Conservation (phyloP, 352 stramenopile species). For the Globisporangium viniferum region DNA sequence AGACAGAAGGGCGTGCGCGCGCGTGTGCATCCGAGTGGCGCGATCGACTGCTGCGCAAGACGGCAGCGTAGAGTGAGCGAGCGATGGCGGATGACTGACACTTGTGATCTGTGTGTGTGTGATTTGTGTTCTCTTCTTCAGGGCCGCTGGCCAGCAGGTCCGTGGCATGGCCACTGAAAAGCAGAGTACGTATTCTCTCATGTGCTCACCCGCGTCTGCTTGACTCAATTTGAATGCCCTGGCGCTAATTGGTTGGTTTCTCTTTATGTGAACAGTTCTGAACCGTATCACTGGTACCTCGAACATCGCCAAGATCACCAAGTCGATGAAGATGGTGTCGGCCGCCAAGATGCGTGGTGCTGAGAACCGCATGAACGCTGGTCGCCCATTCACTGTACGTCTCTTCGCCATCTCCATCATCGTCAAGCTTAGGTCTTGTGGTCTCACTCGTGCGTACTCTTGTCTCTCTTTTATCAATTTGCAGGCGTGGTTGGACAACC, state of each 20-base stretch:
- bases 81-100: not conserved
- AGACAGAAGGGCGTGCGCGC: not conserved
- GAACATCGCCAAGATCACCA: slow-evolving; percentile 99
- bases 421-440: not conserved
- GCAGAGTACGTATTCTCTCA: slow-evolving; percentile 81
- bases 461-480: not conserved
- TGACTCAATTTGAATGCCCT: not conserved
- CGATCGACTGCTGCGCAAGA: not conserved
- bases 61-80: not conserved
- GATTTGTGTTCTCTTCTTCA: slow-evolving; percentile 19
- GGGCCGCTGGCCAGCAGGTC: slow-evolving; percentile 63
- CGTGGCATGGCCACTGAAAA: slow-evolving; percentile 99
- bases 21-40: not conserved
- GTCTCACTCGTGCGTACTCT: not conserved
- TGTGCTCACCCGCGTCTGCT: not conserved
- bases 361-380: slow-evolving; percentile 86
- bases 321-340: slow-evolving; percentile 99
- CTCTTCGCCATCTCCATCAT: not conserved
- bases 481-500: slow-evolving; percentile 78
- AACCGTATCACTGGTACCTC: slow-evolving; percentile 98
- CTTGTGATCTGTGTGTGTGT: not conserved
- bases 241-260: not conserved
- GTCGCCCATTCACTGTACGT: slow-evolving; percentile 75
- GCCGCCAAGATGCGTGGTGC: slow-evolving; percentile 98
- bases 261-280: slow-evolving; percentile 41